A percentile compares a stretch with the other conserved stretches of the same genome.
phyloP scores from a whole-genome alignment of 179 eudicot species.

The Amaranthus tricolor region DNA sequence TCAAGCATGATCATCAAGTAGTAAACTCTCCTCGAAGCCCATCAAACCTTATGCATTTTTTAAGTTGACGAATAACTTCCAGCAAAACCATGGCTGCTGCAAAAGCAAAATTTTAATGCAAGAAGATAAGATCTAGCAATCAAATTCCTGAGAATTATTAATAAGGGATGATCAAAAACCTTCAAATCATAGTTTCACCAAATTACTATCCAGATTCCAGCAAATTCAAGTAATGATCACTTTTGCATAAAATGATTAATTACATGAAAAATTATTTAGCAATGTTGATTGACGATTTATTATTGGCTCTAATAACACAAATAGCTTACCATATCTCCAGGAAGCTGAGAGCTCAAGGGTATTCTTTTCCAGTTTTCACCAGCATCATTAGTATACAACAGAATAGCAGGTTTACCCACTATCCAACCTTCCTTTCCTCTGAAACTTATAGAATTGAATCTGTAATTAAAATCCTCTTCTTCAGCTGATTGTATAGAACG shows the following conservation, averaged over 20 bases:
- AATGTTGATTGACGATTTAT: not conserved
- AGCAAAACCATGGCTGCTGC: not conserved
- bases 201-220: not conserved
- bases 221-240: not conserved
- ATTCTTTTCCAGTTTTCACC: conserved; percentile 91
- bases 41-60: not conserved
- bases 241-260: not conserved
- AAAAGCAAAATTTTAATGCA: not conserved
- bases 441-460: conserved; percentile 89
- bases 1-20: not conserved
- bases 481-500: conserved; percentile 88
- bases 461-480: conserved; percentile 94
- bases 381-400: conserved; percentile 75
- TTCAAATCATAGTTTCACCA: not conserved
- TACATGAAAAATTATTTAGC: not conserved
- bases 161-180: not conserved
- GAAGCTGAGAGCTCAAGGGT: conserved; percentile 91
- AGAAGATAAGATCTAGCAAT: conserved; percentile 7
- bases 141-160: not conserved
- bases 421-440: conserved; percentile 97
- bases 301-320: not conserved
- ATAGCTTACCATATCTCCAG: conserved; percentile 80
- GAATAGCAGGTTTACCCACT: conserved; percentile 93
- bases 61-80: not conserved
- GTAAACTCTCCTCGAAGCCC: not conserved